These are phyloP conservation scores for Closterium sp. DNA, from an alignment of 139 green algal genomes.

Conservation along the genomic window DNA sequence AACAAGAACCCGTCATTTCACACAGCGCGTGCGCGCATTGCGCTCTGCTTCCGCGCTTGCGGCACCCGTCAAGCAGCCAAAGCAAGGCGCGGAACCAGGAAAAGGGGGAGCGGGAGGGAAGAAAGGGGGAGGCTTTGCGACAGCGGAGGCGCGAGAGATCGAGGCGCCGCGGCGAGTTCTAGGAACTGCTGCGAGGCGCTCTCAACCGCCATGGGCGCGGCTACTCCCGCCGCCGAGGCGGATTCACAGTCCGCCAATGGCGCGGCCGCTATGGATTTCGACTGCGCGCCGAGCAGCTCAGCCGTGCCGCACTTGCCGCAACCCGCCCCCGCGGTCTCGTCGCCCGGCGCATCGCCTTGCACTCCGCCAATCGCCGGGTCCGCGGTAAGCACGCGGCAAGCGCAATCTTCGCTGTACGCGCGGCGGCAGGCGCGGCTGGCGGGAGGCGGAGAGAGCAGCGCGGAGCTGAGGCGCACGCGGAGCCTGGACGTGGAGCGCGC, in stretches of 20 bases:
- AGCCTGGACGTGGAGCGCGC: background rate
- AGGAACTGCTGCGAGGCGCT: background rate
- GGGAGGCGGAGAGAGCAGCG: background rate
- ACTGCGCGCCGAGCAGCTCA: background rate
- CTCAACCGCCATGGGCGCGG: background rate
- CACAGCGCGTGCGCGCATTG: background rate
- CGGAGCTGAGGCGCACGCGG: background rate
- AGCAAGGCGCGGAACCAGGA: background rate
- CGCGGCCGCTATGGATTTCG: background rate
- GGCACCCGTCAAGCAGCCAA: background rate
- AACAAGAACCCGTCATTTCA: background rate
- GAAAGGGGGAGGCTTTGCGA: background rate
- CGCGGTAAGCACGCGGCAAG: background rate
- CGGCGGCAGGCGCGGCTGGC: background rate
- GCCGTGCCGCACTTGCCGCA: background rate
- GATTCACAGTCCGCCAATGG: background rate
- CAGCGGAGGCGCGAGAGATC: background rate
- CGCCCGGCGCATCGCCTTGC: background rate
- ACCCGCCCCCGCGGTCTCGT: background rate
- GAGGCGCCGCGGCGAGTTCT: background rate
- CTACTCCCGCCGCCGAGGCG: background rate
- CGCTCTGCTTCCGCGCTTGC: background rate
- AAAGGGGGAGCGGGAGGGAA: background rate
- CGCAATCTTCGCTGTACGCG: background rate
- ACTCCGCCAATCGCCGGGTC: background rate